Percentiles rank a stretch among this genome's conserved stretches.
Evolutionary conservation across 2,329 filamentous ascomycete species (phyloP).

Genomic region (Ophiostoma novo-ulmi): DNA sequence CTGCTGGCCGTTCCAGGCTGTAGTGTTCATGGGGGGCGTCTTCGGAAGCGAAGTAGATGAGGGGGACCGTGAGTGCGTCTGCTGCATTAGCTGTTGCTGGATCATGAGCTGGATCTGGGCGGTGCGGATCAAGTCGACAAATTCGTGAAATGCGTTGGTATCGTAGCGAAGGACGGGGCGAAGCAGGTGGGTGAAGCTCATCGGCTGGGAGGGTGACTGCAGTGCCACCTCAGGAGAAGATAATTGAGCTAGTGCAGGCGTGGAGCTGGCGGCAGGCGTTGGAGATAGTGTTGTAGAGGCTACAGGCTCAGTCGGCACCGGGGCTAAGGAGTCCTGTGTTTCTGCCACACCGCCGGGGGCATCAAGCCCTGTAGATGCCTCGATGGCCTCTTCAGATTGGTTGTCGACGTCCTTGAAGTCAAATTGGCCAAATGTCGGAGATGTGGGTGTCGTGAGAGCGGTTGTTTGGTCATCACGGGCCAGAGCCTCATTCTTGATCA

Average conservation of each 20-base stretch:
- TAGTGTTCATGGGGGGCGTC: conserved; percentile 44
- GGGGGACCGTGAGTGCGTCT: conserved; percentile 57
- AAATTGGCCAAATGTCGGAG: conserved; percentile 67
- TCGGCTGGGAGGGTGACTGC: conserved; percentile 53
- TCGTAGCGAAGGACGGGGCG: conserved; percentile 80
- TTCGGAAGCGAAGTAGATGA: conserved; percentile 39
- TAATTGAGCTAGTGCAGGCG: background rate
- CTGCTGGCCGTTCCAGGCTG: conserved; percentile 40
- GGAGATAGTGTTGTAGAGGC: background rate
- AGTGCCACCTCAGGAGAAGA: conserved; percentile 11
- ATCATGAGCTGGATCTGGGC: conserved; percentile 38
- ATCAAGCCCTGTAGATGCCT: background rate
- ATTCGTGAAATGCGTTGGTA: conserved; percentile 75
- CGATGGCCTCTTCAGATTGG: conserved; percentile 26
- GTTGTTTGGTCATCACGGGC: conserved; percentile 59
- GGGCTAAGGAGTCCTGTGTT: conserved; percentile 18
- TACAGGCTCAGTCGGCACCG: background rate
- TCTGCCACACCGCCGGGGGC: background rate
- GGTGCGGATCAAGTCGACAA: conserved; percentile 67
- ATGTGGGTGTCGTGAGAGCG: conserved; percentile 71
- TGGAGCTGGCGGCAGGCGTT: background rate
- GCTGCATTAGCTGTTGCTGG: conserved; percentile 43
- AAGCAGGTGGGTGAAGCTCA: conserved; percentile 75
- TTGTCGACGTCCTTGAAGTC: conserved; percentile 47
- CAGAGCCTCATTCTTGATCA: conserved; percentile 55